Evolutionary conservation across 352 stramenopile genomes (phyloP).

Genomic region (Peronospora tabacina): DNA sequence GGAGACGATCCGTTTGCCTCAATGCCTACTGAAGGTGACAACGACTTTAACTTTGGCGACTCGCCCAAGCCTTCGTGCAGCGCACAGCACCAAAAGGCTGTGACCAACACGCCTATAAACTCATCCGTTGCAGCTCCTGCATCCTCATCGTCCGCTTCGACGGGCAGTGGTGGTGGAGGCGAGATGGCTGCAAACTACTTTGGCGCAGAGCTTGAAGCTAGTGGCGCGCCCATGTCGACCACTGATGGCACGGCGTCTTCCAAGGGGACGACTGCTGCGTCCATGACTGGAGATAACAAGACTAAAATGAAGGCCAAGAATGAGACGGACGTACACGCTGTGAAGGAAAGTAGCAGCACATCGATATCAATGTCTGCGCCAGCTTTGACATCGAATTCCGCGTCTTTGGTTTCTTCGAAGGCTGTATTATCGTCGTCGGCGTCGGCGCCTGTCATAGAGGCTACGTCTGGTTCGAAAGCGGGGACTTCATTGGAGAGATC

Average conservation of each 20-base stretch:
- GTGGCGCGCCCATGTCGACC: slow-evolving; percentile 1
- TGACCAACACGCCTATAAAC: slow-evolving; percentile 1
- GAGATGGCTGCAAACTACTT: slow-evolving; percentile 60
- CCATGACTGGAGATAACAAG: slow-evolving; percentile 18
- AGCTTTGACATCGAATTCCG: slow-evolving; percentile 6
- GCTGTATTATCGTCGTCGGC: slow-evolving; percentile 12
- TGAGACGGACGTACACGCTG: slow-evolving; percentile 15
- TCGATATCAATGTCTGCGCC: slow-evolving; percentile 6
- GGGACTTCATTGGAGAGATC: slow-evolving; percentile 17
- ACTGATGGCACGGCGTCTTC: slow-evolving; percentile 8
- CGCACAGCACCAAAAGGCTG: slow-evolving; percentile 13
- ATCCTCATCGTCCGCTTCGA: slow-evolving; percentile 7
- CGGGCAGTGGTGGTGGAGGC: slow-evolving; percentile 19
- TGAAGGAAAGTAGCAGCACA: slow-evolving; percentile 21
- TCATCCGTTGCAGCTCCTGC: neutral
- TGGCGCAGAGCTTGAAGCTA: slow-evolving; percentile 45
- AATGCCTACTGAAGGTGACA: slow-evolving; percentile 35
- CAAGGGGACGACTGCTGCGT: slow-evolving; percentile 13
- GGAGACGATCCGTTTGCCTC: slow-evolving; percentile 65
- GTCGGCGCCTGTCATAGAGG: slow-evolving; percentile 14
- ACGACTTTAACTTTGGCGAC: slow-evolving; percentile 77
- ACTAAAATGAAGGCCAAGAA: slow-evolving; percentile 32
- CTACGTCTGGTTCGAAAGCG: slow-evolving; percentile 8
- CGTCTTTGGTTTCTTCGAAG: slow-evolving; percentile 12
- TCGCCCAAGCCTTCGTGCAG: slow-evolving; percentile 52